These are phyloP conservation scores for Pezizomycotina sp. DNA, from an alignment of 2,329 filamentous ascomycete species.

Conservation along the genomic window DNA sequence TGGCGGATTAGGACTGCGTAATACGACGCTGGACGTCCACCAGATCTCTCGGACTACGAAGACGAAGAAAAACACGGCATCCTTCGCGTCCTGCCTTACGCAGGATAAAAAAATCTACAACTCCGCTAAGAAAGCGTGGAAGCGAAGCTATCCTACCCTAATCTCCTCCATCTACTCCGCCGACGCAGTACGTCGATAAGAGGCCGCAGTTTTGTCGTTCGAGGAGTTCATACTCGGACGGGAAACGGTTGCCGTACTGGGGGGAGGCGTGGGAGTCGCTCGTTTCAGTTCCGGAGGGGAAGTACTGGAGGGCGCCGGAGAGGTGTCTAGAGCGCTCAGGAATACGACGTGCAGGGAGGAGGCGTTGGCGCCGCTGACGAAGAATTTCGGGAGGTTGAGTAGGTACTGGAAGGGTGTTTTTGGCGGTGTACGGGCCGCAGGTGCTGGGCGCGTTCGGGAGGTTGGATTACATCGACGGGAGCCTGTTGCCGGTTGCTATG, in stretches of 20 bases:
- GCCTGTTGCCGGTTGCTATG: constrained; percentile 35
- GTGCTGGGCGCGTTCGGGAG: constrained; percentile 33
- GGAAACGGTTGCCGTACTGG: constrained; percentile 24
- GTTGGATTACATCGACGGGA: constrained; percentile 32
- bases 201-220: constrained; percentile 30
- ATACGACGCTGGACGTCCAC: constrained; percentile 33
- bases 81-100: constrained; percentile 13
- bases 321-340: constrained; percentile 9
- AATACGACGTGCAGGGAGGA: no score
- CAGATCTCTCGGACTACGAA: constrained; percentile 28
- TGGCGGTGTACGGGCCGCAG: constrained; percentile 33
- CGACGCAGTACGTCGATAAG: constrained; percentile 9
- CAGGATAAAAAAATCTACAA: constrained; percentile 12
- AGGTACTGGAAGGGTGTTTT: constrained; percentile 37
- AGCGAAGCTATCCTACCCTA: constrained; percentile 5
- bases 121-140: constrained; percentile 6
- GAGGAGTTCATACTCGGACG: constrained; percentile 30
- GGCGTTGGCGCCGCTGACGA: constrained; percentile 24
- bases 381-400: constrained; percentile 28
- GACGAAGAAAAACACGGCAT: constrained; percentile 26
- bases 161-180: background rate
- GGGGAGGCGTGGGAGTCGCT: constrained; percentile 29
- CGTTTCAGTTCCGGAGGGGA: constrained; percentile 27
- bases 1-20: constrained; percentile 35
- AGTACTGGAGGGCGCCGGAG: constrained; percentile 12